These are phyloP conservation scores for Penicillium pancosmium DNA, from an alignment of 495 filamentous ascomycete genomes.

Conservation along the genomic window DNA sequence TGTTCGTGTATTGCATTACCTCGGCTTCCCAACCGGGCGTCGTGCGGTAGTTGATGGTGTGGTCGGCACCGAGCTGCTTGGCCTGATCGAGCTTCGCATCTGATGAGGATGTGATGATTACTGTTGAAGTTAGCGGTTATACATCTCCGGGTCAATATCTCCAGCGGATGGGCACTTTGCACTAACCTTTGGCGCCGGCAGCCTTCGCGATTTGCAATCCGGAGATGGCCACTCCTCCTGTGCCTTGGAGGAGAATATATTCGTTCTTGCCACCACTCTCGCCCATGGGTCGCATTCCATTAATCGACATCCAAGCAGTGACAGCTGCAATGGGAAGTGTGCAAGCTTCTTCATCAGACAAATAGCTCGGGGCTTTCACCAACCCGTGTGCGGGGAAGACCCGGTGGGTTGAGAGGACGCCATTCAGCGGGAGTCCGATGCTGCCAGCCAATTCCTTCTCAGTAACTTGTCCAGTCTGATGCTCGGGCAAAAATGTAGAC, in stretches of 20 bases:
- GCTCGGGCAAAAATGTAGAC: constrained; percentile 76
- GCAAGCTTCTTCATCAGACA: constrained; percentile 64
- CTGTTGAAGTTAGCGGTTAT: constrained; percentile 23
- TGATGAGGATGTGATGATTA: constrained; percentile 77
- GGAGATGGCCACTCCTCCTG: constrained; percentile 77
- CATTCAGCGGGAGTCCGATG: constrained; percentile 67
- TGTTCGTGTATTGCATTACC: constrained; percentile 61
- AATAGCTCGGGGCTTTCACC: constrained; percentile 62
- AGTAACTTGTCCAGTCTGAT: constrained; percentile 65
- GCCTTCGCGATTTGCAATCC: constrained; percentile 82
- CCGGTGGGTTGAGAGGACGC: constrained; percentile 69
- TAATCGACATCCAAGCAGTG: constrained; percentile 83
- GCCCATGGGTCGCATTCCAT: constrained; percentile 60
- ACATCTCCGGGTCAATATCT: neutral
- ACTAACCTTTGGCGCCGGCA: constrained; percentile 63
- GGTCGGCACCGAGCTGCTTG: constrained; percentile 59
- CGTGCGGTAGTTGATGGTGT: constrained; percentile 70
- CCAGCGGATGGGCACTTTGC: neutral
- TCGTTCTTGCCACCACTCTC: constrained; percentile 66
- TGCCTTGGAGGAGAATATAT: constrained; percentile 74
- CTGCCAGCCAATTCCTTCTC: constrained; percentile 49
- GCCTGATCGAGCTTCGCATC: constrained; percentile 64
- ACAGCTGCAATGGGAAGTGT: constrained; percentile 72
- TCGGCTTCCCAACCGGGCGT: constrained; percentile 68
- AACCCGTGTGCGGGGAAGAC: constrained; percentile 67